phyloP scores from a whole-genome alignment of 306 rosid species.

The Dalbergia cultrata region DNA sequence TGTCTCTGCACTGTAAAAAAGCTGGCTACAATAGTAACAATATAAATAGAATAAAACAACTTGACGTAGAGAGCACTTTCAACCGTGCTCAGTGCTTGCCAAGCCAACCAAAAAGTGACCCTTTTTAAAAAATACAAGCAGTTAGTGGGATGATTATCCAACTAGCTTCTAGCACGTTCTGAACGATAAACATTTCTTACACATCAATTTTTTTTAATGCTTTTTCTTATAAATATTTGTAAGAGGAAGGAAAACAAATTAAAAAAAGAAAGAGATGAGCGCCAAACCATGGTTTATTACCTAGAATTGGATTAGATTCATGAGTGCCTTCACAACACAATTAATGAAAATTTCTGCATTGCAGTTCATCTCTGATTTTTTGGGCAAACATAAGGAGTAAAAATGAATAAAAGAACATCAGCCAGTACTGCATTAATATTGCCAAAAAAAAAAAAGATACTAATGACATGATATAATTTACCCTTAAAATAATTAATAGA shows the following conservation, averaged over 20 bases:
- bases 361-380: not conserved
- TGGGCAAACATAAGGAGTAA: not conserved
- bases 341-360: not conserved
- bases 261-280: too few species aligned
- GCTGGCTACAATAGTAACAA: not conserved
- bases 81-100: slow-evolving; percentile 45
- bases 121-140: not conserved
- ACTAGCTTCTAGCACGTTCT: not conserved
- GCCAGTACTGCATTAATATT: not conserved
- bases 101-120: slow-evolving; percentile 46
- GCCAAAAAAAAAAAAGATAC: slow-evolving; percentile 2
- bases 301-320: too few species aligned
- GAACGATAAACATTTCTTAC: too few species aligned
- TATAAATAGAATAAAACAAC: slow-evolving; percentile 11
- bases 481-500: not conserved
- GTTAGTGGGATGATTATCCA: not conserved
- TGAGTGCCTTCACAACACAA: not conserved
- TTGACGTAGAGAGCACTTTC: slow-evolving; percentile 41
- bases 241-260: too few species aligned
- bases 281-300: too few species aligned
- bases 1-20: not conserved
- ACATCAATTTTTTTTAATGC: too few species aligned
- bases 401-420: not conserved
- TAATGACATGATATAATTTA: slow-evolving; percentile 18
- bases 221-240: too few species aligned